Percentiles rank a stretch among this genome's conserved stretches.
These are phyloP conservation scores for Ammopiptanthus mongolicus DNA, from an alignment of 306 rosid species.

Conservation along the genomic window DNA sequence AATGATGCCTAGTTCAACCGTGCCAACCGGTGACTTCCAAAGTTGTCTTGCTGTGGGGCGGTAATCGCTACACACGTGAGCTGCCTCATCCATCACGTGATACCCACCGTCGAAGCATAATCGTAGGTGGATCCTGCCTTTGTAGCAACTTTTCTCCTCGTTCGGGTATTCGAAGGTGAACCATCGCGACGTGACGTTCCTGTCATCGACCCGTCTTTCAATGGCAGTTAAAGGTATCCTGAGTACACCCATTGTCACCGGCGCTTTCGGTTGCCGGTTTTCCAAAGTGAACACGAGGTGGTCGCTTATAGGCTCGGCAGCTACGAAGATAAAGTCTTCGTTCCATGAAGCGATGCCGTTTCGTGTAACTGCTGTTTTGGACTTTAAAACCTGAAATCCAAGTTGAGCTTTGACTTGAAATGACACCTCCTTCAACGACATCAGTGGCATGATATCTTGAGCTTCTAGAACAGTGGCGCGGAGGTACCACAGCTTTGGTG, in stretches of 20 bases:
- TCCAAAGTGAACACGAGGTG: constrained; percentile 46
- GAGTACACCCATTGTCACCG: constrained; percentile 30
- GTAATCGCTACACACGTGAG: constrained; percentile 77
- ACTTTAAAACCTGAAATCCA: constrained; percentile 57
- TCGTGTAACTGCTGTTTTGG: constrained; percentile 23
- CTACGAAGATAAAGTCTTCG: constrained; percentile 73
- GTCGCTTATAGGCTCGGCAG: constrained; percentile 64
- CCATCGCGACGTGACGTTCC: constrained; percentile 67
- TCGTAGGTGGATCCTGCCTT: constrained; percentile 60
- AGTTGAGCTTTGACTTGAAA: constrained; percentile 62
- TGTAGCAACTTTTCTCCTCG: constrained; percentile 32
- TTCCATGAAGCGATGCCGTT: constrained; percentile 63
- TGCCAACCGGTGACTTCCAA: constrained; percentile 78
- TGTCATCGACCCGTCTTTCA: constrained; percentile 81
- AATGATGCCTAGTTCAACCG: constrained; percentile 67
- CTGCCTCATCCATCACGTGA: constrained; percentile 90
- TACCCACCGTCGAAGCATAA: constrained; percentile 87
- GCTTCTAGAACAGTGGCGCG: constrained; percentile 72
- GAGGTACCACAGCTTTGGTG: constrained; percentile 91
- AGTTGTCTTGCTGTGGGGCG: constrained; percentile 92
- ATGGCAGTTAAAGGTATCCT: constrained; percentile 44
- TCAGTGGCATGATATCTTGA: constrained; percentile 44
- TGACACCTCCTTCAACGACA: constrained; percentile 31
- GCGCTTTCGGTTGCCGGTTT: constrained; percentile 39
- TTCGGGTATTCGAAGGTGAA: constrained; percentile 38